Percentiles rank a stretch among this genome's conserved stretches.
Conservation (phyloP, 2,329 filamentous ascomycete species). For the Fonsecaea multimorphosa region DNA sequence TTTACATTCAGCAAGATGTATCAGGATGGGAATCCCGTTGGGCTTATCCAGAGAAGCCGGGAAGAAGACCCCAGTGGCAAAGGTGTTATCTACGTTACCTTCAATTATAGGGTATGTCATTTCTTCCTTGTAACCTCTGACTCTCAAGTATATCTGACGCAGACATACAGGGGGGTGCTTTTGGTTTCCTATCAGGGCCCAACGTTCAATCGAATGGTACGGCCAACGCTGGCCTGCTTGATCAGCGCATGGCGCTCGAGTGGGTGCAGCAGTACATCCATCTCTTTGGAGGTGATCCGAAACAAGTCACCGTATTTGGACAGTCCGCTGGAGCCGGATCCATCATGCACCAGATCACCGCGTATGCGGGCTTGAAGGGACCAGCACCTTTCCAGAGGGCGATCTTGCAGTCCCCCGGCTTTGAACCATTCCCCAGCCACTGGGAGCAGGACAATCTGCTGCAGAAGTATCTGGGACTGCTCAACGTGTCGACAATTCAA, state of each 20-base stretch:
- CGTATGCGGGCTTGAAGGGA: not conserved
- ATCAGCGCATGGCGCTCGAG: conserved; percentile 60
- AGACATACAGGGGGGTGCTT: conserved; percentile 48
- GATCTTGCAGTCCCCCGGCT: conserved; percentile 53
- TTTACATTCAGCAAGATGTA: conserved; percentile 11
- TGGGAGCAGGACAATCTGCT: conserved; percentile 48
- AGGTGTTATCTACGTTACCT: conserved; percentile 27
- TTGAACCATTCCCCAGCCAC: conserved; percentile 44
- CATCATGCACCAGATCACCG: conserved; percentile 48
- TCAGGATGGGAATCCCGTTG: conserved; percentile 7
- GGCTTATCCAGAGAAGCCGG: conserved; percentile 13
- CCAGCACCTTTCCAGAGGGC: conserved; percentile 45
- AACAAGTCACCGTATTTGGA: conserved; percentile 58
- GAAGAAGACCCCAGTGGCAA: conserved; percentile 2
- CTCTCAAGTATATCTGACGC: not conserved
- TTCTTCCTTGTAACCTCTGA: too few relatives aligned
- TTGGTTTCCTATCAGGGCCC: conserved; percentile 56
- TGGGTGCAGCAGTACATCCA: conserved; percentile 63
- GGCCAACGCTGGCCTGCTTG: conserved; percentile 58
- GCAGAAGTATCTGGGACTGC: conserved; percentile 47
- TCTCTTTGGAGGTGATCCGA: conserved; percentile 61
- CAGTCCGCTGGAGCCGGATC: conserved; percentile 61
- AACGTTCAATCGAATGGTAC: conserved; percentile 48
- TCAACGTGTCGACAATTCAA: conserved; percentile 54
- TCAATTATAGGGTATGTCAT: conserved; percentile 33